These are phyloP conservation scores for Fusarium sp. DNA, from an alignment of 2,329 filamentous ascomycete species.

Conservation along the genomic window DNA sequence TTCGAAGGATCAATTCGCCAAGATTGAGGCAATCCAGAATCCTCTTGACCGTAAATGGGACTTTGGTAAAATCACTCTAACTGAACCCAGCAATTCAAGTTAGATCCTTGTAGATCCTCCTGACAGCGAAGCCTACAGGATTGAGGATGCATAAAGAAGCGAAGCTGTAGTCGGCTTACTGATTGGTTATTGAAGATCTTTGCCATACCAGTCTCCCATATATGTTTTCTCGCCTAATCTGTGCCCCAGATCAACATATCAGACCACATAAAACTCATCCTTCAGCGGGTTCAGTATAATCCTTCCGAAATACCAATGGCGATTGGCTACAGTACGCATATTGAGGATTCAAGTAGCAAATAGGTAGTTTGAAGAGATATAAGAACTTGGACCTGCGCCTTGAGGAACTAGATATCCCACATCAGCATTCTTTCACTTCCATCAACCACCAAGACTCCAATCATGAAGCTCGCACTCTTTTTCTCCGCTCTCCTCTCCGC, in stretches of 20 bases:
- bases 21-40: not conserved
- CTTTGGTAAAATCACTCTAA: not conserved
- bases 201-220: not conserved
- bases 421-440: not conserved
- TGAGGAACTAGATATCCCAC: not conserved
- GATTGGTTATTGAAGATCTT: not conserved
- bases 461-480: constrained; percentile 12
- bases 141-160: not conserved
- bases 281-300: not conserved
- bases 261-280: not conserved
- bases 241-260: not conserved
- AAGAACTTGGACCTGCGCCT: rapidly evolving
- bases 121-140: not conserved
- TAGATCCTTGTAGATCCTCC: not conserved
- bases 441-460: not conserved
- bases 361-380: not conserved
- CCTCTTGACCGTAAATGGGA: not conserved
- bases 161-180: not conserved
- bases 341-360: not conserved
- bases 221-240: not conserved
- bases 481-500: constrained; percentile 7
- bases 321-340: not conserved
- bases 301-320: not conserved
- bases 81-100: not conserved
- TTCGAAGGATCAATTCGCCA: not conserved